Percentiles rank a stretch among this genome's conserved stretches.
Evolutionary conservation across 768 basidiomycete species (phyloP).

Genomic region (Pleurotus tuber-regium): DNA sequence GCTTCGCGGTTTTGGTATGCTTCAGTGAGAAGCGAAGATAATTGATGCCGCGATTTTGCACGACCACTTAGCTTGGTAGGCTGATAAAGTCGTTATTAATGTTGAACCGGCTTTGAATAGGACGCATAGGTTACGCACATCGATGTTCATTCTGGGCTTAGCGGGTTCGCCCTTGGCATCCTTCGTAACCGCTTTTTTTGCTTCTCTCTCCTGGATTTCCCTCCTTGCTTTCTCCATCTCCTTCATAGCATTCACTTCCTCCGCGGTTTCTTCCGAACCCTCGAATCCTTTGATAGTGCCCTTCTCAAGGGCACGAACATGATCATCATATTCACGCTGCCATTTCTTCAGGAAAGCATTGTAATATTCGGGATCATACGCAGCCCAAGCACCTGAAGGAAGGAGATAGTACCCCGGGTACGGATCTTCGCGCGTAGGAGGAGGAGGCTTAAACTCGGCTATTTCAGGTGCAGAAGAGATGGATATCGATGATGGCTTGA

Average conservation of each 20-base stretch:
- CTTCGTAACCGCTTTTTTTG: slow-evolving; percentile 70
- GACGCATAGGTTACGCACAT: slow-evolving; percentile 43
- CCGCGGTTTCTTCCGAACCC: slow-evolving; percentile 52
- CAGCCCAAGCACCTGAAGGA: slow-evolving; percentile 78
- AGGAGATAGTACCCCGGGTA: slow-evolving; percentile 88
- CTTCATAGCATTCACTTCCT: slow-evolving; percentile 62
- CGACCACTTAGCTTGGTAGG: slow-evolving; percentile 69
- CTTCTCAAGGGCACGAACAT: slow-evolving; percentile 74
- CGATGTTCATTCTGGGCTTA: slow-evolving; percentile 82
- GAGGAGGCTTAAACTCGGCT: slow-evolving; percentile 66
- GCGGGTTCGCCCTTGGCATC: slow-evolving; percentile 52
- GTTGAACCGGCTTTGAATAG: neutral
- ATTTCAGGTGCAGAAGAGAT: slow-evolving; percentile 69
- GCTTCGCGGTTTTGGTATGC: slow-evolving; percentile 83
- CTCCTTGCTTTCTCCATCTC: slow-evolving; percentile 79
- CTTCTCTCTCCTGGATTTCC: slow-evolving; percentile 75
- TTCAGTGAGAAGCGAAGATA: slow-evolving; percentile 77
- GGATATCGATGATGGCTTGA: slow-evolving; percentile 16
- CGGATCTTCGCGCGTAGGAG: slow-evolving; percentile 69
- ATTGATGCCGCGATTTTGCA: slow-evolving; percentile 73
- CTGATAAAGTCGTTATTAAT: slow-evolving; percentile 27
- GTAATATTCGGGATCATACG: slow-evolving; percentile 71
- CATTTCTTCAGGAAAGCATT: slow-evolving; percentile 66
- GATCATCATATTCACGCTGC: slow-evolving; percentile 68
- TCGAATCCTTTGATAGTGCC: slow-evolving; percentile 69